Evolutionary conservation across 768 basidiomycete genomes (phyloP).

Genomic region (Amanita polypyramis): DNA sequence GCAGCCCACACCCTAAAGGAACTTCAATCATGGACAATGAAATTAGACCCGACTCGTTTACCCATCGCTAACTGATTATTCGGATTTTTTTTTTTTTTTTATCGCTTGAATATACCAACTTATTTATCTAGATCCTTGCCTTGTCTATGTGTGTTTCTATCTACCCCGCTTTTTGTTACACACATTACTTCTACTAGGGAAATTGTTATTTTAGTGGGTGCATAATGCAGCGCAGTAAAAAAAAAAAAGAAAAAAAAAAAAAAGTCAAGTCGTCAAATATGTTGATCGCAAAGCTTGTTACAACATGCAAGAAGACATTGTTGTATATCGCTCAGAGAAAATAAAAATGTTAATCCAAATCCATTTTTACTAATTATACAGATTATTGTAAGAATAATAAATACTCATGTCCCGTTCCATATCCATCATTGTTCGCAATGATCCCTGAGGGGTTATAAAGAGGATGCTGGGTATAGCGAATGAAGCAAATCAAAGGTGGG

Average conservation of each 20-base stretch:
- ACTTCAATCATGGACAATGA: constrained; percentile 73
- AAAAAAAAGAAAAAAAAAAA: no score
- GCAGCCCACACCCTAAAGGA: constrained; percentile 78
- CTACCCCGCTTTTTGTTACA: background rate
- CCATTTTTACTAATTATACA: background rate
- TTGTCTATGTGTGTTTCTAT: constrained; percentile 6
- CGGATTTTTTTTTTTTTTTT: background rate
- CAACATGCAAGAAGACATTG: no score
- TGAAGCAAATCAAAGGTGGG: background rate
- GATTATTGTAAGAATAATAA: background rate
- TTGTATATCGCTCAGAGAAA: no score
- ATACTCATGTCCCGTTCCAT: constrained; percentile 1
- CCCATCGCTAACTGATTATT: constrained; percentile 22
- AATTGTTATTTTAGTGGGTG: background rate
- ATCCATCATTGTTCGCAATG: background rate
- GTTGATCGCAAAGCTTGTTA: background rate
- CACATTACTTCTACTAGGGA: background rate
- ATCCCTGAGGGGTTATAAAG: background rate
- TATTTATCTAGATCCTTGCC: background rate
- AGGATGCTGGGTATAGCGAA: background rate
- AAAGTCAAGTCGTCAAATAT: no score
- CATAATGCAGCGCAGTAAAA: background rate
- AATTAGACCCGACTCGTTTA: constrained; percentile 74
- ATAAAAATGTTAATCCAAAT: background rate
- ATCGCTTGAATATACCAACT: constrained; percentile 1